Evolutionary conservation across 1,284 basidiomycete genomes (phyloP).

Genomic region (Ceratobasidium sp.): DNA sequence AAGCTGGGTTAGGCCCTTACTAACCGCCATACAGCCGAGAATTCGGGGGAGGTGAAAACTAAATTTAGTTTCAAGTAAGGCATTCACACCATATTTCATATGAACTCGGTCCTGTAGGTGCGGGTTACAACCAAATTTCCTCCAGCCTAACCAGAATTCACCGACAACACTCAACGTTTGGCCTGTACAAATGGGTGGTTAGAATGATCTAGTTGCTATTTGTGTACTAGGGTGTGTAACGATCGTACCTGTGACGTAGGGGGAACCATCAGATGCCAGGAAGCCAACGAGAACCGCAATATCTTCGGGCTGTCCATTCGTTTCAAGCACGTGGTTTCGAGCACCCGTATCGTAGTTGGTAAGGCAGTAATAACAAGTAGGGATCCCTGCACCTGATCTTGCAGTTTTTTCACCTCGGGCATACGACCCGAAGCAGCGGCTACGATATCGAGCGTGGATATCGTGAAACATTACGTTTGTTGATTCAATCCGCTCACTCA

Average conservation of each 20-base stretch:
- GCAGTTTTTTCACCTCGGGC: not conserved
- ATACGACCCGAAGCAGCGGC: not conserved
- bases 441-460: not conserved
- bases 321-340: not conserved
- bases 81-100: too few species aligned
- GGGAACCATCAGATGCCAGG: slow-evolving; percentile 25
- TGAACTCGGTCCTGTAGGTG: too few species aligned
- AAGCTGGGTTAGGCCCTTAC: too few species aligned
- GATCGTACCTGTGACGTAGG: slow-evolving; percentile 29
- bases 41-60: too few species aligned
- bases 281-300: slow-evolving; percentile 3
- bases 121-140: too few species aligned
- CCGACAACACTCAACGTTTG: slow-evolving; percentile 28
- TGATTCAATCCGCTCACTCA: too few species aligned
- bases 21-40: too few species aligned
- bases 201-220: too few species aligned
- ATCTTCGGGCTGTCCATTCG: slow-evolving; percentile 17
- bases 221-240: not conserved
- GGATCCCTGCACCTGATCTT: not conserved
- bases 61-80: too few species aligned
- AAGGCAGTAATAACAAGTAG: not conserved
- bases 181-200: too few species aligned
- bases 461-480: too few species aligned
- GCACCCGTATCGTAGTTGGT: not conserved
- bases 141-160: slow-evolving; percentile 28